Percentiles rank a stretch among this genome's conserved stretches.
Conservation (phyloP, 306 rosid species). For the Benincasa hispida region DNA sequence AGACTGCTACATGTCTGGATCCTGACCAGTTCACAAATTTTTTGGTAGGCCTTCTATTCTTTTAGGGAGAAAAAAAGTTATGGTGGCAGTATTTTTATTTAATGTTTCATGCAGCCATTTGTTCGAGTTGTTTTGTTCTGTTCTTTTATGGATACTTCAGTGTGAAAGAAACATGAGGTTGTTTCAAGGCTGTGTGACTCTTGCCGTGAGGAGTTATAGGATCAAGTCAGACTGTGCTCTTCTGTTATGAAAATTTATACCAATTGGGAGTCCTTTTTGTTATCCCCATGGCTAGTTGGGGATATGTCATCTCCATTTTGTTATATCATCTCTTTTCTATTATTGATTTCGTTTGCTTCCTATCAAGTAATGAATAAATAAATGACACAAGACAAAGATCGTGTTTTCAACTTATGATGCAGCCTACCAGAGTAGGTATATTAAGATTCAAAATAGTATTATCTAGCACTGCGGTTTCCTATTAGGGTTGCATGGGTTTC, state of each 20-base stretch:
- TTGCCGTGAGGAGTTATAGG: not conserved
- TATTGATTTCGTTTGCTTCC: not conserved
- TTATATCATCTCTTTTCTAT: not conserved
- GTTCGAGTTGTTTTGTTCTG: not conserved
- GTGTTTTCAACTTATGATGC: not conserved
- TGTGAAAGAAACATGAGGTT: not conserved
- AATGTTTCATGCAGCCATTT: not conserved
- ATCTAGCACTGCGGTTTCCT: not conserved
- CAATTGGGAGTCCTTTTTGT: not conserved
- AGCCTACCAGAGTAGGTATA: not conserved
- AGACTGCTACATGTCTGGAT: slow-evolving; percentile 60
- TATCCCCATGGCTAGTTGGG: not conserved
- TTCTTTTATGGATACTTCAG: not conserved
- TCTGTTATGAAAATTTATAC: not conserved
- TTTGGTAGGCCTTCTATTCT: slow-evolving; percentile 37
- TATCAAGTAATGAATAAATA: not conserved
- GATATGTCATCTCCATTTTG: not conserved
- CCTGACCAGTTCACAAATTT: slow-evolving; percentile 78
- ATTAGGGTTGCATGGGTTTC: not conserved
- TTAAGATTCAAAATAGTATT: not conserved
- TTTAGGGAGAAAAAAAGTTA: not conserved
- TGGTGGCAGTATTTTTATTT: not conserved
- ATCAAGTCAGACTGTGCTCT: not conserved
- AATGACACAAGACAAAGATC: not conserved
- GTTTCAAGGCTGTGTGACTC: not conserved